Conservation (phyloP, 805 yeast genomes). For the Kodamaea neixiangensis region DNA sequence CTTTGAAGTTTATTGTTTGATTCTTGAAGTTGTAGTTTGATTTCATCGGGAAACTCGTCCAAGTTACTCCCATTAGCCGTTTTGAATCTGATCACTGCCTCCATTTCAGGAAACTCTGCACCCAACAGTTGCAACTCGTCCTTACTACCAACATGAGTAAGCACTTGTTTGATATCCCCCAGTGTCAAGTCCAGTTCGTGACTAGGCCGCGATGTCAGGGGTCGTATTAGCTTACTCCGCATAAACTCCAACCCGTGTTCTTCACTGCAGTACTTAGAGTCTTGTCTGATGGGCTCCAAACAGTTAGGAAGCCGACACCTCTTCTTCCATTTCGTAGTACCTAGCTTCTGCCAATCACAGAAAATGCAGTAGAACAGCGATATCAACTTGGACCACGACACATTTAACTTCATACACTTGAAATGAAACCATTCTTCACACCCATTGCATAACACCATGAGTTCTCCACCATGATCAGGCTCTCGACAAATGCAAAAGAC, state of each 20-base stretch:
- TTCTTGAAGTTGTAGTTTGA: slow-evolving; percentile 20
- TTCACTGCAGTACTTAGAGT: slow-evolving; percentile 73
- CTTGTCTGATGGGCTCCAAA: slow-evolving; percentile 48
- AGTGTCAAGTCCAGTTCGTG: slow-evolving; percentile 11
- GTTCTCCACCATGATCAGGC: slow-evolving; percentile 70
- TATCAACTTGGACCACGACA: slow-evolving; percentile 54
- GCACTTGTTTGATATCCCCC: slow-evolving; percentile 25
- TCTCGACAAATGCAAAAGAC: slow-evolving; percentile 76
- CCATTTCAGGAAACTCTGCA: slow-evolving; percentile 45
- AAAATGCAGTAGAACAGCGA: slow-evolving; percentile 70
- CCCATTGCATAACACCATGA: slow-evolving; percentile 94
- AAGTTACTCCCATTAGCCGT: slow-evolving; percentile 12
- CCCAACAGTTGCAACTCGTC: slow-evolving; percentile 30
- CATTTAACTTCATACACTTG: slow-evolving; percentile 64
- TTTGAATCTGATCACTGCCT: slow-evolving; percentile 28
- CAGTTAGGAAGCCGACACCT: slow-evolving; percentile 70
- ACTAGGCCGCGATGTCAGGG: slow-evolving; percentile 9
- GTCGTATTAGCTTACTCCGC: slow-evolving; percentile 24
- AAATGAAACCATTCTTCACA: slow-evolving; percentile 97
- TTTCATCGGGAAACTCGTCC: slow-evolving; percentile 20
- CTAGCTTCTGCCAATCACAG: slow-evolving; percentile 58
- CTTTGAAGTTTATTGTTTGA: slow-evolving; percentile 20
- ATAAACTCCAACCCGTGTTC: slow-evolving; percentile 65
- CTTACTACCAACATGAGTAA: slow-evolving; percentile 20
- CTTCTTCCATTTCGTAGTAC: slow-evolving; percentile 67